Percentiles rank a stretch among this genome's conserved stretches.
Evolutionary conservation across 202 grass and related monocot genomes (phyloP).

Genomic region (Brachypodium distachyon): DNA sequence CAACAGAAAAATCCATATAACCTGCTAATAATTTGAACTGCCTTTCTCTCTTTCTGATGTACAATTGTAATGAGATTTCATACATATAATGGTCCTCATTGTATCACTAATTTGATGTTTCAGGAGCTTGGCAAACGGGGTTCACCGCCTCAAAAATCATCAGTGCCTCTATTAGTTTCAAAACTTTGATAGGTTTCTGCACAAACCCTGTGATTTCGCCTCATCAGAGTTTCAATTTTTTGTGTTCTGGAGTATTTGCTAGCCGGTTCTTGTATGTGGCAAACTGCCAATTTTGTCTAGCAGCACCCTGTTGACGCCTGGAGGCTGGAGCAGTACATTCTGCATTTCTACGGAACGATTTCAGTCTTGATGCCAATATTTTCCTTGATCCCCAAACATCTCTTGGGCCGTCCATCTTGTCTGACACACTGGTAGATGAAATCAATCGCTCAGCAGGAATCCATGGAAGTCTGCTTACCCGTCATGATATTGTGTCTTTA

Average conservation of each 20-base stretch:
- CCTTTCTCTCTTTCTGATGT: not conserved
- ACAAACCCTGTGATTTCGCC: not conserved
- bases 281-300: not conserved
- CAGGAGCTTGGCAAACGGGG: slow-evolving; percentile 7
- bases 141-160: not conserved
- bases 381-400: not conserved
- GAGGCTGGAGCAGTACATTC: not conserved
- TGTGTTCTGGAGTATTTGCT: not conserved
- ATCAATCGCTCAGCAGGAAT: not conserved
- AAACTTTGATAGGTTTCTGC: slow-evolving; percentile 22
- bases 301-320: not conserved
- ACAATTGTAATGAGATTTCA: not conserved
- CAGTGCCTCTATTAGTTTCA: not conserved
- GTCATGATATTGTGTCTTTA: not conserved
- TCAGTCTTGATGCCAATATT: not conserved
- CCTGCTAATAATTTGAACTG: not conserved
- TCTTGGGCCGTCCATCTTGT: not conserved
- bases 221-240: not conserved
- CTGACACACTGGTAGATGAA: not conserved
- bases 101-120: not conserved
- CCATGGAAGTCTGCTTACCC: not conserved
- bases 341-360: not conserved
- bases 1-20: no score
- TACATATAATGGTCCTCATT: not conserved
- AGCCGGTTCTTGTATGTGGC: not conserved